These are phyloP conservation scores for Elongisporangium undulatum DNA, from an alignment of 352 stramenopile species.

Conservation along the genomic window DNA sequence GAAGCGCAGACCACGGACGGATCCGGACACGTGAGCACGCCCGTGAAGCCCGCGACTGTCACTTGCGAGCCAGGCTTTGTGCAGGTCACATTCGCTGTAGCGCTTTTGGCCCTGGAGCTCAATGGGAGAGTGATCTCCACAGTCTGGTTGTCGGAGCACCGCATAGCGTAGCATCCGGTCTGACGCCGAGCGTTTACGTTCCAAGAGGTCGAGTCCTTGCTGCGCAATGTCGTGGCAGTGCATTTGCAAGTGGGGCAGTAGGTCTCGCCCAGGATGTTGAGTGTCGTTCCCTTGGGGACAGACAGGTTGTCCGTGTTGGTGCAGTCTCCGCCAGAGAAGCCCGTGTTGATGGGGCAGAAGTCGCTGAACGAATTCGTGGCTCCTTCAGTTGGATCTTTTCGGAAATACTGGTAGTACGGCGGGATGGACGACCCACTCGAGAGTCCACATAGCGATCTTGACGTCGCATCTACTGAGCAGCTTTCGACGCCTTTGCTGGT, in stretches of 20 bases:
- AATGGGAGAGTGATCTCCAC: slow-evolving; percentile 48
- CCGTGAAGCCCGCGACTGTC: slow-evolving; percentile 42
- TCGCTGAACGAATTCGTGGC: slow-evolving; percentile 65
- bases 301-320: slow-evolving; percentile 50
- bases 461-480: slow-evolving; percentile 70
- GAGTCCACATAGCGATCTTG: slow-evolving; percentile 62
- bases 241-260: slow-evolving; percentile 75
- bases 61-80: slow-evolving; percentile 33
- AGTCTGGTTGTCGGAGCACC: slow-evolving; percentile 30
- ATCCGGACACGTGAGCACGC: slow-evolving; percentile 63
- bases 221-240: slow-evolving; percentile 60
- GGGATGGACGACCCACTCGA: slow-evolving; percentile 38
- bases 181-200: slow-evolving; percentile 47
- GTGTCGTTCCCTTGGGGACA: slow-evolving; percentile 27
- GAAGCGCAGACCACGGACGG: slow-evolving; percentile 50
- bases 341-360: slow-evolving; percentile 76
- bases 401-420: slow-evolving; percentile 58
- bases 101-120: slow-evolving; percentile 7
- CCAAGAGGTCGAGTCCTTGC: slow-evolving; percentile 52
- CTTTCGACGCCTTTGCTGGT: slow-evolving; percentile 48
- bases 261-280: slow-evolving; percentile 77
- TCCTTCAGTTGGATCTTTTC: slow-evolving; percentile 30
- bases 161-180: slow-evolving; percentile 76
- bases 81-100: slow-evolving; percentile 39
- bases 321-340: slow-evolving; percentile 66